phyloP scores from a whole-genome alignment of 1,284 basidiomycete genomes.

The Papiliotrema fonsecae region DNA sequence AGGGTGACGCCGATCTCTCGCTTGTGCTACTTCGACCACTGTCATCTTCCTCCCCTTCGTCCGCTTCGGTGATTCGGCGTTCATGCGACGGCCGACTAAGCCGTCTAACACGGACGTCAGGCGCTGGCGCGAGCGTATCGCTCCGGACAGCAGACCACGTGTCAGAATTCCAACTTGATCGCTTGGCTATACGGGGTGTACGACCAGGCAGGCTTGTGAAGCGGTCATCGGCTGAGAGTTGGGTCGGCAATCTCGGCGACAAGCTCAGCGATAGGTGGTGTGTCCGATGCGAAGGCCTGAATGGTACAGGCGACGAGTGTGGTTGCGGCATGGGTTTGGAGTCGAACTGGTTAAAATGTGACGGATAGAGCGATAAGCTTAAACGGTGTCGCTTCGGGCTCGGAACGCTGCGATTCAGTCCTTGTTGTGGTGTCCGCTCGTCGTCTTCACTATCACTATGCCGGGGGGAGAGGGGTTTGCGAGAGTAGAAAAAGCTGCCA shows the following conservation, averaged over 20 bases:
- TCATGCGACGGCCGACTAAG: constrained; percentile 12
- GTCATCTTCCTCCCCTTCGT: constrained; percentile 11
- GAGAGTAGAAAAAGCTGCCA: constrained; percentile 13
- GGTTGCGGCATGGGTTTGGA: constrained; percentile 3
- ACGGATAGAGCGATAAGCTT: background rate
- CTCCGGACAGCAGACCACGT: constrained; percentile 5
- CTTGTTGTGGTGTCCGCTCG: background rate
- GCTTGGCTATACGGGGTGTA: constrained; percentile 27
- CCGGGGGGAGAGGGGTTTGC: background rate
- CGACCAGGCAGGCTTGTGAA: constrained; percentile 38
- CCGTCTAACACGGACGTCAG: constrained; percentile 1
- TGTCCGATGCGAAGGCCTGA: background rate
- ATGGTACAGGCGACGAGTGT: constrained; percentile 3
- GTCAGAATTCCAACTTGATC: constrained; percentile 17
- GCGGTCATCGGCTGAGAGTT: constrained; percentile 18
- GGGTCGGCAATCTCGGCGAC: background rate
- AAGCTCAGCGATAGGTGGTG: constrained; percentile 8
- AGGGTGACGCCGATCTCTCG: background rate
- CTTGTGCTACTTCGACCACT: background rate
- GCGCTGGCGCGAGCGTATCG: constrained; percentile 1
- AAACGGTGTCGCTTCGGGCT: constrained; percentile 4
- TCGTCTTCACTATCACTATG: background rate
- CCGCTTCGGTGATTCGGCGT: constrained; percentile 24
- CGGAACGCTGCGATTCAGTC: constrained; percentile 3
- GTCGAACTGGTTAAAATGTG: background rate